Evolutionary conservation across 441 rosid species (phyloP).

Genomic region (Populus tomentosa): DNA sequence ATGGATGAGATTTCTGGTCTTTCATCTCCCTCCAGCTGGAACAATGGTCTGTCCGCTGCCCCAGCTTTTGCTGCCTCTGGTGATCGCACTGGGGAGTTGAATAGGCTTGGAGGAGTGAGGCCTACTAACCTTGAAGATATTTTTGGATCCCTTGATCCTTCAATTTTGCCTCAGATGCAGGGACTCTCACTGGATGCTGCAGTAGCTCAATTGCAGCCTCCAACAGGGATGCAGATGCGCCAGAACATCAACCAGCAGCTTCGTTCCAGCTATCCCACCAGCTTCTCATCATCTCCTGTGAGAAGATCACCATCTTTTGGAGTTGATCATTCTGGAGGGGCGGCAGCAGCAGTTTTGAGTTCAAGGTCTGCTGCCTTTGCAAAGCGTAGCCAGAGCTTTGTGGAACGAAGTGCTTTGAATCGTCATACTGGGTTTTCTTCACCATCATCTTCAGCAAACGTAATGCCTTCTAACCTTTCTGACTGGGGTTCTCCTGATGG

Average conservation of each 20-base stretch:
- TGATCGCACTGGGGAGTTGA: conserved; percentile 41
- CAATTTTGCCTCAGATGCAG: conserved; percentile 41
- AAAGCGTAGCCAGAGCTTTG: conserved; percentile 75
- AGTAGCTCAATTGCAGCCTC: conserved; percentile 37
- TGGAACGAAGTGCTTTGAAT: conserved; percentile 48
- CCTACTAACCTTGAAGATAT: conserved; percentile 58
- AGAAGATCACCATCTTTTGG: conserved; percentile 44
- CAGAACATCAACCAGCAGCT: conserved; percentile 46
- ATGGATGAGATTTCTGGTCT: conserved; percentile 56
- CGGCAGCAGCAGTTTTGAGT: conserved; percentile 47
- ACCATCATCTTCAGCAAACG: conserved; percentile 32
- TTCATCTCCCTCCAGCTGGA: conserved; percentile 63
- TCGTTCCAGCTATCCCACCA: conserved; percentile 40
- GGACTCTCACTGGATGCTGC: conserved; percentile 35
- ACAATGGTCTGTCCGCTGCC: conserved; percentile 39
- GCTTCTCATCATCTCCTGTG: conserved; percentile 46
- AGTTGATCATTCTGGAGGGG: conserved; percentile 40
- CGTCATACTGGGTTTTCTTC: conserved; percentile 38
- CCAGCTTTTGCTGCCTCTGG: conserved; percentile 38
- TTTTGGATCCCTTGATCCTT: conserved; percentile 47
- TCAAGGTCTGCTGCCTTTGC: conserved; percentile 70
- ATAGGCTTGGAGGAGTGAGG: conserved; percentile 52
- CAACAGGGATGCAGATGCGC: conserved; percentile 46
- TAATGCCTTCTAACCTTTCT: conserved; percentile 31
- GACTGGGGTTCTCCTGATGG: conserved; percentile 88